These are phyloP conservation scores for Monoraphidium neglectum DNA, from an alignment of 139 green algal genomes.

Conservation along the genomic window DNA sequence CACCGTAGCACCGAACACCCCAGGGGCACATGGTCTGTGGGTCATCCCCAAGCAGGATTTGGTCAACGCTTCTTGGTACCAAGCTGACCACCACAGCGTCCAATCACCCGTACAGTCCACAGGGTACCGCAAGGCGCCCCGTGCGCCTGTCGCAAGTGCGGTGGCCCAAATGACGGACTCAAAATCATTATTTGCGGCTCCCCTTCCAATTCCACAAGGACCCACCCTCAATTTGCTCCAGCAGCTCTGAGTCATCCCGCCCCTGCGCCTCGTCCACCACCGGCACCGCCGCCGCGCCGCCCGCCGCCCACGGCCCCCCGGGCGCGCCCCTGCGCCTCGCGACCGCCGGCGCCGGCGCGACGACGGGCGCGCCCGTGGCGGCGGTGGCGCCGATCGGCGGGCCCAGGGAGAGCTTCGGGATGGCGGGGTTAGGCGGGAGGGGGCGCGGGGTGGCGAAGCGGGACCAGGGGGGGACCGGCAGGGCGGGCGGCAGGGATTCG, in stretches of 20 bases:
- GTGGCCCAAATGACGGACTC: too few relatives aligned
- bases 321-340: background rate
- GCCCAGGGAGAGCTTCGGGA: background rate
- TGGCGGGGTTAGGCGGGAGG: background rate
- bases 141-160: too few relatives aligned
- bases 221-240: background rate
- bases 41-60: too few relatives aligned
- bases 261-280: background rate
- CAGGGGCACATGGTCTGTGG: too few relatives aligned
- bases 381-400: background rate
- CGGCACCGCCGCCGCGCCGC: conserved; percentile 5
- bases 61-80: too few relatives aligned
- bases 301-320: background rate
- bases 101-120: too few relatives aligned
- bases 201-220: background rate
- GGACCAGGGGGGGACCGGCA: background rate
- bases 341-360: background rate
- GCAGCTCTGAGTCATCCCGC: background rate
- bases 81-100: too few relatives aligned
- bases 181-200: background rate
- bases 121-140: too few relatives aligned
- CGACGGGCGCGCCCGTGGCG: background rate
- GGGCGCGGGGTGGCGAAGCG: conserved; percentile 1
- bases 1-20: too few relatives aligned
- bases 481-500: conserved; percentile 40